A percentile compares a stretch with the other conserved stretches of the same genome.
Evolutionary conservation across 176 grass and related monocot species (phyloP).

Genomic region (Triticum urartu): DNA sequence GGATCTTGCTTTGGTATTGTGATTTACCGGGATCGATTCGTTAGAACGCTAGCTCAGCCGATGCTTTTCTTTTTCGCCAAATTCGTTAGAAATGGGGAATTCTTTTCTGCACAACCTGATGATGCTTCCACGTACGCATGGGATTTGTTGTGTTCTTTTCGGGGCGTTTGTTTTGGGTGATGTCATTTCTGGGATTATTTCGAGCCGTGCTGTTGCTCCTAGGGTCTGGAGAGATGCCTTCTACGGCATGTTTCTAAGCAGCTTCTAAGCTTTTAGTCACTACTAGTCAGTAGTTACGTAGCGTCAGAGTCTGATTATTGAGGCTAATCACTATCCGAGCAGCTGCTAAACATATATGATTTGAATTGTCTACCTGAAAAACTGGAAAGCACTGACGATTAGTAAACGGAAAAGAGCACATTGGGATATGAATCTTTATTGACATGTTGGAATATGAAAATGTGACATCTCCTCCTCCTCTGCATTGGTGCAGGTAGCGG

Average conservation of each 20-base stretch:
- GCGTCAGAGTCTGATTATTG: conserved; percentile 6
- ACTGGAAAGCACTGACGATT: not conserved
- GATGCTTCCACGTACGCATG: not conserved
- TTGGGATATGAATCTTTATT: not conserved
- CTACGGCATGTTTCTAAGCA: not conserved
- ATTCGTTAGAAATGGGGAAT: not conserved
- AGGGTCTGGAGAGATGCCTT: not conserved
- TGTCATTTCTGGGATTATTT: not conserved
- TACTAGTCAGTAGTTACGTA: conserved; percentile 1
- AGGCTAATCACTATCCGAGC: conserved; percentile 21
- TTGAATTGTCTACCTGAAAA: conserved; percentile 6
- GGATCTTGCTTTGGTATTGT: not conserved
- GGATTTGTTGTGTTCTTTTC: not conserved
- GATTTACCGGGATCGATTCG: not conserved
- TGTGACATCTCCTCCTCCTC: not conserved
- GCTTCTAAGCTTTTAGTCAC: not conserved
- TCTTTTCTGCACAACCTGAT: not conserved
- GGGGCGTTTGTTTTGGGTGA: not conserved
- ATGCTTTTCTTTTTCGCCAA: not conserved
- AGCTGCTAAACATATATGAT: conserved; percentile 6
- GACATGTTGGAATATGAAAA: conserved; percentile 6
- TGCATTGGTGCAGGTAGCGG: not conserved
- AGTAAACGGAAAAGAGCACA: not conserved
- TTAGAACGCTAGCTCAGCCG: not conserved
- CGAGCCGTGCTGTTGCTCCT: not conserved